These are phyloP conservation scores for Quillaja saponaria DNA, from an alignment of 306 rosid genomes.

Conservation along the genomic window DNA sequence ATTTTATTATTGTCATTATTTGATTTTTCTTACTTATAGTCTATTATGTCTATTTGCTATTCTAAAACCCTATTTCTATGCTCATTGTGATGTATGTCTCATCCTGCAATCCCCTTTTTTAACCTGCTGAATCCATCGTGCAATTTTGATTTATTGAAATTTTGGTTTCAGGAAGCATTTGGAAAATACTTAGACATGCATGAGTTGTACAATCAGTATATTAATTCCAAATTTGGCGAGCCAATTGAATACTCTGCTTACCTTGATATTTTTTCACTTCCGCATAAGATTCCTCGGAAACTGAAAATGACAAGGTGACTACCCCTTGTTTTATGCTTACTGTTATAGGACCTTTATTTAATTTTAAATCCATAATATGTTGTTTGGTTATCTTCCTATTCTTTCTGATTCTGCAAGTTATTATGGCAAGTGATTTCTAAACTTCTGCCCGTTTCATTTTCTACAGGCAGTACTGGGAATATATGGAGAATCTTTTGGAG, in stretches of 20 bases:
- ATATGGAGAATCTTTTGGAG: slow-evolving; percentile 69
- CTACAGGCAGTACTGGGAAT: slow-evolving; percentile 79
- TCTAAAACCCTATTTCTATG: too few species aligned
- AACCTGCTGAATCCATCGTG: too few species aligned
- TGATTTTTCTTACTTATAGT: too few species aligned
- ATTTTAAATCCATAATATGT: too few species aligned
- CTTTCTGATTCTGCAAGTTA: background rate
- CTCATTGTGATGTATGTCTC: too few species aligned
- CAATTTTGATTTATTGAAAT: slow-evolving; percentile 27
- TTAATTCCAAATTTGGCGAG: slow-evolving; percentile 93
- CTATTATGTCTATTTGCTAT: too few species aligned
- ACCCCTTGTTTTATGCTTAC: background rate
- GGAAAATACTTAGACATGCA: slow-evolving; percentile 93
- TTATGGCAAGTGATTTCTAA: slow-evolving; percentile 20
- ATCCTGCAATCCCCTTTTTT: too few species aligned
- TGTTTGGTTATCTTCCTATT: slow-evolving; percentile 20
- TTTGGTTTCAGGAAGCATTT: slow-evolving; percentile 71
- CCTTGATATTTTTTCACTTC: slow-evolving; percentile 73
- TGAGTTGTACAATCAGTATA: slow-evolving; percentile 68
- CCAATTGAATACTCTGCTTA: slow-evolving; percentile 88
- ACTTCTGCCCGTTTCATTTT: slow-evolving; percentile 26
- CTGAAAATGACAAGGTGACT: slow-evolving; percentile 61
- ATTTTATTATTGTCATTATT: too few species aligned
- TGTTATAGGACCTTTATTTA: too few species aligned
- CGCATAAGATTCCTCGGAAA: slow-evolving; percentile 72